A percentile compares a stretch with the other conserved stretches of the same genome.
Conservation (phyloP, 2,329 filamentous ascomycete genomes). For the Xylaria digitata region DNA sequence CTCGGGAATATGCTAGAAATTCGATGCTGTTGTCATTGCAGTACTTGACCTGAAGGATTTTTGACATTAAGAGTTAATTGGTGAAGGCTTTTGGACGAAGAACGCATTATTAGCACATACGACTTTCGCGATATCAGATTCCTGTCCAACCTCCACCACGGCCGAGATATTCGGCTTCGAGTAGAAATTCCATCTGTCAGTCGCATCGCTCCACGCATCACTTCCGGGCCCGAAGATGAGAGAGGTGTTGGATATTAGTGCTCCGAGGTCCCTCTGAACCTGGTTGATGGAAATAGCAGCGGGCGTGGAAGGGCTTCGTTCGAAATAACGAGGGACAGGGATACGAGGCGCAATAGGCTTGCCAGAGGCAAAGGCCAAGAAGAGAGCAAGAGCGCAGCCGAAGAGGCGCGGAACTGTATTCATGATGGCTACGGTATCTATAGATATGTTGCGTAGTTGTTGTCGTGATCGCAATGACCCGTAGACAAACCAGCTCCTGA, state of each 20-base stretch:
- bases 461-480: background rate
- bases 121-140: conserved; percentile 32
- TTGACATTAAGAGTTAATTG: background rate
- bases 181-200: conserved; percentile 22
- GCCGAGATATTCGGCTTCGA: conserved; percentile 25
- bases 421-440: background rate
- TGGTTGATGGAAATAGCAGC: background rate
- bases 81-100: too few relatives aligned
- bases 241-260: background rate
- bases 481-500: background rate
- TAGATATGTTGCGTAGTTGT: background rate
- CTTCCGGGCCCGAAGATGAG: conserved; percentile 7
- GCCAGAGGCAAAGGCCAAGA: background rate
- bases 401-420: conserved; percentile 2
- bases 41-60: conserved; percentile 37
- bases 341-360: background rate
- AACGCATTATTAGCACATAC: conserved; percentile 6
- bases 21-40: conserved; percentile 42
- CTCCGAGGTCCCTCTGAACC: background rate
- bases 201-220: conserved; percentile 8
- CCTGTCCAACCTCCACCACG: conserved; percentile 23
- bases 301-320: background rate
- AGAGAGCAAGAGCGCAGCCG: background rate
- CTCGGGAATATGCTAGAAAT: conserved; percentile 39
- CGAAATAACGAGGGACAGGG: background rate